A percentile compares a stretch with the other conserved stretches of the same genome.
phyloP scores from a whole-genome alignment of 441 rosid genomes.

The Gossypium lobatum region DNA sequence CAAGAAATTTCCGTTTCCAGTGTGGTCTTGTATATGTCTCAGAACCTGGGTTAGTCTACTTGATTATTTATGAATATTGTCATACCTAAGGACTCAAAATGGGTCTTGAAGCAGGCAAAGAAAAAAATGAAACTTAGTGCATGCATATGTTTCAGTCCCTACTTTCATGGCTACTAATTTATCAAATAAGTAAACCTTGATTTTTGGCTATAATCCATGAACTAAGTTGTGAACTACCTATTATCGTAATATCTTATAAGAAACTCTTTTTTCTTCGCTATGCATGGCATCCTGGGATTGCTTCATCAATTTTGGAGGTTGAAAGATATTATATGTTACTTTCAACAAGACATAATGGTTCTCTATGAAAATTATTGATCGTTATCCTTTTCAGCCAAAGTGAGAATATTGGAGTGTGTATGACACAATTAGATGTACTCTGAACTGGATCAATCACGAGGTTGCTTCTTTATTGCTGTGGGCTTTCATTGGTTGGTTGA shows the following conservation, averaged over 20 bases:
- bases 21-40: constrained; percentile 95
- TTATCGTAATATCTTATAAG: constrained; percentile 2
- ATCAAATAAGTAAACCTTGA: neutral
- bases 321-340: constrained; percentile 1
- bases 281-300: neutral
- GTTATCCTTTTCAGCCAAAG: neutral
- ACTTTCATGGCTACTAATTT: neutral
- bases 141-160: neutral
- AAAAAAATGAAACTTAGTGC: neutral
- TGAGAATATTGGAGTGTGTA: neutral
- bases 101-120: neutral
- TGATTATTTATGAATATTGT: constrained; percentile 9
- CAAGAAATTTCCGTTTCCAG: constrained; percentile 89
- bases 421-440: neutral
- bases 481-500: constrained; percentile 6
- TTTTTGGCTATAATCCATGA: neutral
- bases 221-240: constrained; percentile 1
- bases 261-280: neutral
- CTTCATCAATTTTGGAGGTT: neutral
- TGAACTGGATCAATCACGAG: neutral
- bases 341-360: neutral
- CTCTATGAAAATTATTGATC: neutral
- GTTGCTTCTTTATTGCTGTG: constrained; percentile 16
- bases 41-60: constrained; percentile 77
- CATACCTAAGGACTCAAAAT: neutral